Conservation (phyloP, 2,329 filamentous ascomycete genomes). For the Aspergillus pseudonomiae region DNA sequence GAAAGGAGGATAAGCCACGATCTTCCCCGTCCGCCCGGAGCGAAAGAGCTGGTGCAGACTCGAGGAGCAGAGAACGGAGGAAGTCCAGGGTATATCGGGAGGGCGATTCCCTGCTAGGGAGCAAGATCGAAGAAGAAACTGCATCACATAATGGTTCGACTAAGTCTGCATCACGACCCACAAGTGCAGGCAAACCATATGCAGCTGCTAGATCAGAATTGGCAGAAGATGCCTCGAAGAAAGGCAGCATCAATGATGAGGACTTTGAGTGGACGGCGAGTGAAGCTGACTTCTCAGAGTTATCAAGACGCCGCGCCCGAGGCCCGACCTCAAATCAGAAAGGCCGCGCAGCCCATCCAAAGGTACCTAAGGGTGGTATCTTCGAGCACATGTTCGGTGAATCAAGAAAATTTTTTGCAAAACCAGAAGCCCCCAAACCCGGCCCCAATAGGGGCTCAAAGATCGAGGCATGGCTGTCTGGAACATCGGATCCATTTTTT, state of each 20-base stretch:
- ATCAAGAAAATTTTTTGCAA: slow-evolving; percentile 50
- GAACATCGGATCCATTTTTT: slow-evolving; percentile 58
- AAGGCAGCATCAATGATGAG: slow-evolving; percentile 32
- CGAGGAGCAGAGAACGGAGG: slow-evolving; percentile 29
- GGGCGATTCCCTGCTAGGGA: slow-evolving; percentile 25
- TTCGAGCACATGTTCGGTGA: slow-evolving; percentile 49
- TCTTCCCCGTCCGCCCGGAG: slow-evolving; percentile 26
- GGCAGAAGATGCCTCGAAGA: slow-evolving; percentile 27
- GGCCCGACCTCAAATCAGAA: slow-evolving; percentile 24
- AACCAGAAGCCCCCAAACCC: slow-evolving; percentile 42
- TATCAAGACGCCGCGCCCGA: slow-evolving; percentile 39
- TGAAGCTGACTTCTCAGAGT: slow-evolving; percentile 43
- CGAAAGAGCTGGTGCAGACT: slow-evolving; percentile 30
- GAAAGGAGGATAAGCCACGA: slow-evolving; percentile 28
- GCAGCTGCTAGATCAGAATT: slow-evolving; percentile 28
- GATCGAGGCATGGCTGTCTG: slow-evolving; percentile 65
- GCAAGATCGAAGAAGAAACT: slow-evolving; percentile 23
- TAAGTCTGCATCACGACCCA: slow-evolving; percentile 25
- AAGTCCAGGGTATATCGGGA: slow-evolving; percentile 25
- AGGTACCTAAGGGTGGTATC: slow-evolving; percentile 45
- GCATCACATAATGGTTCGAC: slow-evolving; percentile 19
- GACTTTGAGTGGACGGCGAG: slow-evolving; percentile 41
- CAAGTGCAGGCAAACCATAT: slow-evolving; percentile 26
- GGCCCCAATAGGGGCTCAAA: slow-evolving; percentile 52
- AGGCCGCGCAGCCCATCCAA: slow-evolving; percentile 23